These are phyloP conservation scores for Verticillium klebahnii DNA, from an alignment of 2,329 filamentous ascomycete genomes.

Conservation along the genomic window DNA sequence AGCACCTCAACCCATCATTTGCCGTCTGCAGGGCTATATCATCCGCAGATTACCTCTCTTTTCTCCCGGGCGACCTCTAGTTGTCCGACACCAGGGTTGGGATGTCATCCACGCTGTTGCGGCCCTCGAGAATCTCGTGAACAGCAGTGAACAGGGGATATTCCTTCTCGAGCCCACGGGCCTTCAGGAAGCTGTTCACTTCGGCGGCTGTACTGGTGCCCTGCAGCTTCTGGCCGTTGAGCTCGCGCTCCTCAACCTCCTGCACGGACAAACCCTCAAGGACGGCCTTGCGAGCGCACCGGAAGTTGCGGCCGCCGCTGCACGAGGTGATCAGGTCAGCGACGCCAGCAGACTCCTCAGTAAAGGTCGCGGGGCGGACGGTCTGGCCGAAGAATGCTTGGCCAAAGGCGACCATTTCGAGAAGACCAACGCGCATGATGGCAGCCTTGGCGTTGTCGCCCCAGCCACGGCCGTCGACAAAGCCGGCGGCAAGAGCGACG, in stretches of 20 bases:
- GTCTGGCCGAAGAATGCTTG: slow-evolving; percentile 87
- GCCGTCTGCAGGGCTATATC: not conserved
- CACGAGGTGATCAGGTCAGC: slow-evolving; percentile 95
- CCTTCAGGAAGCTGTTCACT: slow-evolving; percentile 83
- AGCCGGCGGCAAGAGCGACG: slow-evolving; percentile 88
- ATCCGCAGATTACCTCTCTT: not conserved
- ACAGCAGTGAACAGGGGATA: slow-evolving; percentile 94
- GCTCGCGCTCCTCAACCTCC: slow-evolving; percentile 81
- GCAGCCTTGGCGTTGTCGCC: slow-evolving; percentile 99
- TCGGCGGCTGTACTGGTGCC: slow-evolving; percentile 89
- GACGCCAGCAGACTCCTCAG: slow-evolving; percentile 92
- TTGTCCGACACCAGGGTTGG: slow-evolving; percentile 56
- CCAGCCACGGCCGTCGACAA: slow-evolving; percentile 93
- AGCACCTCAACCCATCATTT: too few relatives aligned
- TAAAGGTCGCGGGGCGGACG: slow-evolving; percentile 80
- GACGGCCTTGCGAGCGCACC: slow-evolving; percentile 84
- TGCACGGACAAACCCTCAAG: slow-evolving; percentile 74
- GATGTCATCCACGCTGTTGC: slow-evolving; percentile 74
- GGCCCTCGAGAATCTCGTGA: slow-evolving; percentile 71
- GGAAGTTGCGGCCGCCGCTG: slow-evolving; percentile 87
- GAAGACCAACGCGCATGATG: slow-evolving; percentile 90
- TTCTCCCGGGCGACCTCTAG: slow-evolving; percentile 1
- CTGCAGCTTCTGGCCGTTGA: slow-evolving; percentile 96
- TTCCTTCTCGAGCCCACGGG: slow-evolving; percentile 69
- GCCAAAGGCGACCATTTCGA: slow-evolving; percentile 96